phyloP scores from a whole-genome alignment of 306 rosid species.

The Fragaria iinumae region DNA sequence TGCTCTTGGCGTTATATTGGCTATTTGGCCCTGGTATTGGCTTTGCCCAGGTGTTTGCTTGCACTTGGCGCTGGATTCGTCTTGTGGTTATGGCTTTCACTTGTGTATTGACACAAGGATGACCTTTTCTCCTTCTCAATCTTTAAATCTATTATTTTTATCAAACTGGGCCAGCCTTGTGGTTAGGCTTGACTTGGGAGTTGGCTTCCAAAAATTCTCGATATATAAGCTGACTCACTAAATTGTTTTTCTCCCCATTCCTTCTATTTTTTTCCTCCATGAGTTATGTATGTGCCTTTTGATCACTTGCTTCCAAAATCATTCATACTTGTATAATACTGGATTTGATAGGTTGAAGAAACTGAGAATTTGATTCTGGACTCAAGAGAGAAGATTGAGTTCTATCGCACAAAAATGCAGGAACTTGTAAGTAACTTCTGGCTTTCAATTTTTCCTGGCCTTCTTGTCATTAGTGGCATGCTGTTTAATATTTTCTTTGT shows the following conservation, averaged over 20 bases:
- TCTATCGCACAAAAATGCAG: conserved; percentile 89
- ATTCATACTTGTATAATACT: neutral
- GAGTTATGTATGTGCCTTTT: neutral
- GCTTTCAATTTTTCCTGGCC: conserved; percentile 27
- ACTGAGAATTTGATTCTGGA: conserved; percentile 61
- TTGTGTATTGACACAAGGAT: neutral
- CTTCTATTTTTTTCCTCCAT: neutral
- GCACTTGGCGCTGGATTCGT: neutral
- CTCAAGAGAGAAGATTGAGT: conserved; percentile 80
- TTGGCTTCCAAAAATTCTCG: neutral
- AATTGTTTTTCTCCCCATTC: neutral
- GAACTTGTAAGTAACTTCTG: conserved; percentile 74
- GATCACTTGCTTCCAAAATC: neutral
- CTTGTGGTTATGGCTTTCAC: neutral
- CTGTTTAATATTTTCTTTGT: neutral
- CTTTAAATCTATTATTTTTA: neutral
- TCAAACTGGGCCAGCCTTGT: neutral
- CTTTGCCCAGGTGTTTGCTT: neutral
- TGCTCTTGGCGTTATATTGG: neutral
- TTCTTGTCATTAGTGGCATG: neutral
- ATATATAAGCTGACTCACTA: neutral
- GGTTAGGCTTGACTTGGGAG: neutral
- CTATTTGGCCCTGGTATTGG: too few relatives aligned
- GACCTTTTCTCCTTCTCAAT: neutral
- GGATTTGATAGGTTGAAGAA: conserved; percentile 53